Evolutionary conservation across 257 asterid genomes (phyloP), one percentile per base, ranked within the genome.

Genomic region (Fraxinus anomala): DNA sequence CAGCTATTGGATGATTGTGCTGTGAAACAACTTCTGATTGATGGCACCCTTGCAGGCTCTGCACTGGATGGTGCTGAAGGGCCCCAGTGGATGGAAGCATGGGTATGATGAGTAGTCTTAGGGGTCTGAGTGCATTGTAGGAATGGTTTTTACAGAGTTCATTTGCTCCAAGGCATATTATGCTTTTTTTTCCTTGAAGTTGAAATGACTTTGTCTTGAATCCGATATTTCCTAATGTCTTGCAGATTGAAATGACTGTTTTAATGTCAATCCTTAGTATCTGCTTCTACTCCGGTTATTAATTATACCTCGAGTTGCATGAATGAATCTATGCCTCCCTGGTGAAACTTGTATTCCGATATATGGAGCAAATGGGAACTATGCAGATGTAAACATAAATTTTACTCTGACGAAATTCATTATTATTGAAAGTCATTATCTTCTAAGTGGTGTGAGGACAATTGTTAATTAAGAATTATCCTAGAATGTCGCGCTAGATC

Each of bases 1-100:
- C 99, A 93, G 89, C 91, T 96, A 73, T 81, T 96, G 86, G 99
- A 96, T 82, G 99, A 96, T 81, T 96, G 99, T 89, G 97, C 98
- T 40, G 96, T 96, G 85, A 96, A 96, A 83, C 99, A 96, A 86
- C 97, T 96, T 77, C 76, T 96, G 88, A 96, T 96, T 59, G 99
- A 96, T 79, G 99, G 97, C 76, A 90, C 92, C 21, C 89, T 96
- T 67, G 98, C 97, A 47, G 99, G 98, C 56, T 93, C 97, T 83
- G 99, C 99, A 76, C 88, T 96, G 77, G 99, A 96, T 86, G 99
- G 99, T 76, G 98, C 98, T 80, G 99, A 96, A 88, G 99, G 99
- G 83, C 99, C 99, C 70, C 98, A 96, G 80, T 96, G 99, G 99
- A 96, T 96, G 99, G 99, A 96, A 90, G 99, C 99, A 84, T 96